phyloP scores from a whole-genome alignment of 768 basidiomycete genomes.

The Pulveroboletus sp. region DNA sequence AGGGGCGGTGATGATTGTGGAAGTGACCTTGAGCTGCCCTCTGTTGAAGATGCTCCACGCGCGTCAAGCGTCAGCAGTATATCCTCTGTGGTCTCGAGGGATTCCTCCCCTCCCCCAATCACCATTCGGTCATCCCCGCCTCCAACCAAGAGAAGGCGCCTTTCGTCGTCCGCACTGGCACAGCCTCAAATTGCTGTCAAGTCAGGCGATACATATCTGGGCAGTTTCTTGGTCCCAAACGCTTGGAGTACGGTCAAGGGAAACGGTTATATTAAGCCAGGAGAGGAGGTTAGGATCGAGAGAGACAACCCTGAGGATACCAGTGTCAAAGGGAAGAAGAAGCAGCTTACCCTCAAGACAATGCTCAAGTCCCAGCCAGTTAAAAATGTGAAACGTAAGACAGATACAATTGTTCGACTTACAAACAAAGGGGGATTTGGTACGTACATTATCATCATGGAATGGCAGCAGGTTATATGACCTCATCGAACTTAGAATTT shows the following conservation, averaged over 20 bases:
- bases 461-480: not conserved
- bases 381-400: conserved; percentile 49
- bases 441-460: conserved; percentile 28
- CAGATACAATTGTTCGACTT: conserved; percentile 64
- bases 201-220: conserved; percentile 48
- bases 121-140: conserved; percentile 21
- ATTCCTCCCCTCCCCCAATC: conserved; percentile 26
- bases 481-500: conserved; percentile 57
- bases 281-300: conserved; percentile 59
- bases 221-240: conserved; percentile 65
- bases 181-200: conserved; percentile 11
- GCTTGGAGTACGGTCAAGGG: conserved; percentile 81
- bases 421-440: conserved; percentile 65
- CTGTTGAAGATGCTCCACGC: conserved; percentile 32
- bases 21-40: conserved; percentile 36
- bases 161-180: conserved; percentile 30
- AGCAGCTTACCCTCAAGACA: conserved; percentile 60
- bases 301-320: conserved; percentile 47
- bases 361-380: conserved; percentile 61
- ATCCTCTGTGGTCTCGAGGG: conserved; percentile 30
- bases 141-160: conserved; percentile 53
- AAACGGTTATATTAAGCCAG: conserved; percentile 61
- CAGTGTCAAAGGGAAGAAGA: conserved; percentile 42
- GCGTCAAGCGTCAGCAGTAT: conserved; percentile 41
- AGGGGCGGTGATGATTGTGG: conserved; percentile 31